Conservation (phyloP, 352 stramenopile species). For the Phytophthora cajani region DNA sequence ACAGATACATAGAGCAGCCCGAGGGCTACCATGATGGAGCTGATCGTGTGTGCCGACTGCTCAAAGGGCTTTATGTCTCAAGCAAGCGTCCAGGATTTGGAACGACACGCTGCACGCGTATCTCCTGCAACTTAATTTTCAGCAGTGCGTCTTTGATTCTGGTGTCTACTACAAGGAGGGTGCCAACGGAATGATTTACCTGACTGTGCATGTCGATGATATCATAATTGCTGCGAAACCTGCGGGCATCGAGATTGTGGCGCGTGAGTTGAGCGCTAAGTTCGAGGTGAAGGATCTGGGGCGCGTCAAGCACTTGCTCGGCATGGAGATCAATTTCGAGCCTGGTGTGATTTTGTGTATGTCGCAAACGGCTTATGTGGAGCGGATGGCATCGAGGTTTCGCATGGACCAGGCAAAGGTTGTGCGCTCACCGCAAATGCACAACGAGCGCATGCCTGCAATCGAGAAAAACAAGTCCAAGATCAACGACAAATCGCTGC, state of each 20-base stretch:
- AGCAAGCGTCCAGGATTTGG: conserved; percentile 6
- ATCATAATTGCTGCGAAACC: neutral
- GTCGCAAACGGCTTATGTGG: conserved; percentile 3
- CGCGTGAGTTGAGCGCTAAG: conserved; percentile 6
- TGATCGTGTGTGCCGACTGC: neutral
- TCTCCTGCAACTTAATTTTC: conserved; percentile 1
- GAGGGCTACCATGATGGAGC: neutral
- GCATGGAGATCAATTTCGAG: conserved; percentile 5
- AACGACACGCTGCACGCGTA: conserved; percentile 6
- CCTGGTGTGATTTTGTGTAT: conserved; percentile 4
- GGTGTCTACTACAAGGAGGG: conserved; percentile 2
- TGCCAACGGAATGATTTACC: neutral
- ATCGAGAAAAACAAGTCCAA: neutral
- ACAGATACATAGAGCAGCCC: neutral
- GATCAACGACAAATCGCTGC: neutral
- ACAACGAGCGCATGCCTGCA: conserved; percentile 4
- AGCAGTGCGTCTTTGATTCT: conserved; percentile 10
- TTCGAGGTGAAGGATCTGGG: conserved; percentile 1
- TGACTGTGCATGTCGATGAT: conserved; percentile 18
- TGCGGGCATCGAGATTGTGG: conserved; percentile 3
- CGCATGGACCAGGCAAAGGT: neutral
- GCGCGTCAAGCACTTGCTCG: neutral
- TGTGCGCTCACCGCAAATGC: neutral
- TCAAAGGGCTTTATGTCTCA: neutral
- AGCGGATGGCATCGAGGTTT: neutral